Base-by-base conservation (phyloP, 2,329 filamentous ascomycete species). In the Aspergillus ochraceus region DNA sequence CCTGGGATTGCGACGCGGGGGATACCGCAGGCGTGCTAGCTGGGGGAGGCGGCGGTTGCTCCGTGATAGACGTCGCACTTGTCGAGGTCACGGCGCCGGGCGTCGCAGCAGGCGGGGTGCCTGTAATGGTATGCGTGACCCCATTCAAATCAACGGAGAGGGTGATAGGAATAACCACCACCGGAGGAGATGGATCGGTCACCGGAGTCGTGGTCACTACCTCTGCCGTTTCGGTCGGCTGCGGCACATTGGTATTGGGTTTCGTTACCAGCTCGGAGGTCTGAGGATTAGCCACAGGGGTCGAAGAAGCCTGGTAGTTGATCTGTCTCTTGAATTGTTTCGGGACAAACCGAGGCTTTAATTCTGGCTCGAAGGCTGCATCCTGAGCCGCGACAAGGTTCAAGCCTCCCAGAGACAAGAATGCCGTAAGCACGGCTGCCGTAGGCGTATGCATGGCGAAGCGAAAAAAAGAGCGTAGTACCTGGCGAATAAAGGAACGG, bases 311-410 rank as follows among this genome's bases (percentile, higher is more conserved):
- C 42, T 17, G 17, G 49, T 62, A 56, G 59, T 60, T 59, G 36
- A 65, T 49, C 39, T 64, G 60, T 51, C 71, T 66, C 64, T 73
- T 75, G 52, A 76, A 59, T n/a, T 72, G 69, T 32, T 68, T 70
- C 11, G 72, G 68, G 55, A 74, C 68, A 64, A 70, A 74, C 32
- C 71, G 73, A 42, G 75, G 76, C 46, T 69, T 72, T 50, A 73
- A 64, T 19, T 68, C 67, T 54, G 68, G 66, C 11, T 66, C 65
- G 54, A 65, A 60, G 17, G 65, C 55, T 6, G 63, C 60, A 39
- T 70, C 68, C 52, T 71, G 64, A 36, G 75, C 75, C 53, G 69
- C 64, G 58, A 71, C 72, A 50, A 75, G 66, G 55, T 75, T 62
- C 39, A 73, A 55, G 52, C 71, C 68, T 53, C 74, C 74, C 17